Evolutionary conservation across 768 basidiomycete species (phyloP), one percentile per base, ranked within the genome.

Genomic region (Paxillus involutus): DNA sequence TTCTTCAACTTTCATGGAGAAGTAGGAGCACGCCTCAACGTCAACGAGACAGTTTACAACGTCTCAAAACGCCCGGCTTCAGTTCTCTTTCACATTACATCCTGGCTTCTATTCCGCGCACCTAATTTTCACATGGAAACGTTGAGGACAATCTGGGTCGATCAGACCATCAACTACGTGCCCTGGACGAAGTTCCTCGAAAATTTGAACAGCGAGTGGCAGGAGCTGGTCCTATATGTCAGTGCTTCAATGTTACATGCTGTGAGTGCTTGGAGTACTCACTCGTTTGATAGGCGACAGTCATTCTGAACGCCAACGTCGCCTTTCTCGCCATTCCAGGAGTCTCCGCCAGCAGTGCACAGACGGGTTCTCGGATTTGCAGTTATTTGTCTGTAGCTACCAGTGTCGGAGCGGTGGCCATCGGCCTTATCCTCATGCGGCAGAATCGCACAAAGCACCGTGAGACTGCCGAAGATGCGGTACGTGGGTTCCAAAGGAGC

Each of bases 291-390:
- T 26, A 82, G 80, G 73, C 73, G 2, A 79, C 78, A 0, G 78
- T 83, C 8, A 63, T 83, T 29, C 64, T 83, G 11, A 77, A 75
- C 24, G 78, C 78, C 3, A 81, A 82, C 47, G 76, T 85, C 1
- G 77, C 76, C 0, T 81, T 82, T 59, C 63, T 85, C 9, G 76
- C 80, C 8, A 80, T 84, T 24, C 19, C 37, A 8, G 21, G 8
- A 3, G 48, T 39, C 37, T 16, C 11, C 37, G 10, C 14, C n/a
- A n/a, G n/a, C 11, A 21, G 62, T 47, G 49, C 52, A 35, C 37
- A 3, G n/a, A 39, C 37, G 37, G 11, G 62, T 0, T 63, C 69
- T 0, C 73, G 73, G 46, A 69, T 75, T 11, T 60, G 71, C 16
- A 72, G 70, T 53, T 77, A 76, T 43, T 50, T 73, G 3, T 78